Base-by-base conservation (phyloP, 1,284 basidiomycete species). In the Ganoderma lucidum region DNA sequence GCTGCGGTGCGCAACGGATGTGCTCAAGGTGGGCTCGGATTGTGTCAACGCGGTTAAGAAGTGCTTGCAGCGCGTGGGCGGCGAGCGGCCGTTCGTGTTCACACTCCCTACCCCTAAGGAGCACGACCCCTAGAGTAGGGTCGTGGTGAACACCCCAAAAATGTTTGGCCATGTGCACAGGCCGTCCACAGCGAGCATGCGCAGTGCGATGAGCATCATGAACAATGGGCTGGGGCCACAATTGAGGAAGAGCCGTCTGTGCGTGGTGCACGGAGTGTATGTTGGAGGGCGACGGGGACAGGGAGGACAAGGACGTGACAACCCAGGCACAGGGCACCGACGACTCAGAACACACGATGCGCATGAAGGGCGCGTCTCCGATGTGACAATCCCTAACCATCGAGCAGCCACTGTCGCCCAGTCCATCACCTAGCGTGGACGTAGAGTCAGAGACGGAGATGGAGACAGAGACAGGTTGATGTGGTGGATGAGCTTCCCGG, bases 1-100 rank as follows among this genome's bases (percentile, higher is more conserved):
- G 53, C 84, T 98, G 70, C 87, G 91, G 65, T 91, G 91, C 14
- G 96, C 97, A 3, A 98, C 97, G 0, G 89, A 88, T 64, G 95
- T 96, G 2, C 83, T 97, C 70, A 93, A 95, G 75, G 90, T 93
- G 30, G 95, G 94, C 37, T 91, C 92, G n/a, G 95, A 97, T 73
- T 97, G 96, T 78, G 92, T 95, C 41, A 87, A 90, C 9, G 88
- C 94, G 10, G 92, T 97, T 69, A 94, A 93, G 79, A 86, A 91
- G 67, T 95, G 93, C 78, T 80, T 95, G 66, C 90, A 85, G 74
- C 85, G 91, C 56, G 83, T 89, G 6, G 80, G 37, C 4, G 86
- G 87, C 53, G 89, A 90, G 72, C 83, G 85, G 42, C 86, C 89
- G 19, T 90, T 93, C 75, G 80, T 93, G 66, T 85, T 94, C 74